These are phyloP conservation scores for Vinca minor DNA, from an alignment of 257 asterid species.

Conservation along the genomic window DNA sequence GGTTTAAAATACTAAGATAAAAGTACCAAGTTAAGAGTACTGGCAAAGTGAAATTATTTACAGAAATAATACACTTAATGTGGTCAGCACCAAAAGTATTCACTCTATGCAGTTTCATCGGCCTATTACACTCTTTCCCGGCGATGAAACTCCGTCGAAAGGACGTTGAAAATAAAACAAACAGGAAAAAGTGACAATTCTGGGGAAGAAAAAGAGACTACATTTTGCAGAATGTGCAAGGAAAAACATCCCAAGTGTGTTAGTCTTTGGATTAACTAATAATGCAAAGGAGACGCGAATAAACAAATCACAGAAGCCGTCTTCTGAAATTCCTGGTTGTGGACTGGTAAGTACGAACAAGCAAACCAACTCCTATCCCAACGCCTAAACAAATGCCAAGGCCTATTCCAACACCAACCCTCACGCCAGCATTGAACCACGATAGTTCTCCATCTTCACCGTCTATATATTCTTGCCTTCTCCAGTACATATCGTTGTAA, in stretches of 20 bases:
- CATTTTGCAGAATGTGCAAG: neutral
- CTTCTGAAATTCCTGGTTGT: constrained; percentile 59
- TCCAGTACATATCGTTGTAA: constrained; percentile 29
- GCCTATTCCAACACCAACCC: constrained; percentile 75
- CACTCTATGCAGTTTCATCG: constrained; percentile 1
- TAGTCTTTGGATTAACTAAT: constrained; percentile 15
- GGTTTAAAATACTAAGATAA: no score
- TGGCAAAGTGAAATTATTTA: constrained; percentile 2
- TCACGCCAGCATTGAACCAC: constrained; percentile 76
- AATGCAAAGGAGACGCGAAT: neutral
- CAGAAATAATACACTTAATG: constrained; percentile 2
- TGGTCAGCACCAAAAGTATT: neutral
- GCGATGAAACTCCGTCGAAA: neutral
- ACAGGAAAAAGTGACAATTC: neutral
- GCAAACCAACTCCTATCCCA: constrained; percentile 58
- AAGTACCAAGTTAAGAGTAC: no score
- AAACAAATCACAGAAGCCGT: constrained; percentile 44
- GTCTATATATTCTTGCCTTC: constrained; percentile 27
- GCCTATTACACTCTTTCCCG: constrained; percentile 1
- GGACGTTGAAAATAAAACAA: no score
- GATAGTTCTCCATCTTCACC: constrained; percentile 66
- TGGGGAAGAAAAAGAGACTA: constrained; percentile 1
- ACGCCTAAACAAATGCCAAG: constrained; percentile 63
- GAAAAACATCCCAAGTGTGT: neutral
- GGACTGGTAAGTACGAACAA: constrained; percentile 53